Percentiles rank a stretch among this genome's conserved stretches.
Conservation (phyloP, 768 basidiomycete species). For the Guyanaporus albipodus region DNA sequence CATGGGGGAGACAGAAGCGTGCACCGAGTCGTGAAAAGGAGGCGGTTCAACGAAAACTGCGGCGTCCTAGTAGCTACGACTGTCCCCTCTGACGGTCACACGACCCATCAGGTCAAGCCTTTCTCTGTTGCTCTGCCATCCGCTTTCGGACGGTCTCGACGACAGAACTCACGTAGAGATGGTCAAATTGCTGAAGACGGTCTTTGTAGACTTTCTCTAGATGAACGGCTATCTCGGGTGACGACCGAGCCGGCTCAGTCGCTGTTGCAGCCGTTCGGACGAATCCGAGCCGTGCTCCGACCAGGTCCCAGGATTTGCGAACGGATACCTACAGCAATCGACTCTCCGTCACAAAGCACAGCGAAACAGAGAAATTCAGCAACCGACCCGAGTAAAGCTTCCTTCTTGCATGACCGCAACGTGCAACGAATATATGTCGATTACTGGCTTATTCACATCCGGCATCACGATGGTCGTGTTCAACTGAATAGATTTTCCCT, state of each 20-base stretch:
- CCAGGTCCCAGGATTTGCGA: conserved; percentile 27
- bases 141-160: conserved; percentile 30
- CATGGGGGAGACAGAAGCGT: too few species aligned
- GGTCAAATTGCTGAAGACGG: conserved; percentile 32
- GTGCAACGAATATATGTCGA: conserved; percentile 30
- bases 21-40: too few species aligned
- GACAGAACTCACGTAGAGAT: conserved; percentile 32
- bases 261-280: conserved; percentile 20
- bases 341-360: not conserved
- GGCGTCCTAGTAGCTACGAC: too few species aligned
- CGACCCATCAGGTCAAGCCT: conserved; percentile 17
- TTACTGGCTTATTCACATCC: conserved; percentile 21
- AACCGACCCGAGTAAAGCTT: conserved; percentile 26
- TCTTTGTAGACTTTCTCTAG: conserved; percentile 27
- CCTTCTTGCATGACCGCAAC: conserved; percentile 33
- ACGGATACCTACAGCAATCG: conserved; percentile 17
- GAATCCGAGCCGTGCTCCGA: conserved; percentile 27
- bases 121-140: conserved; percentile 31
- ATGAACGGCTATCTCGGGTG: conserved; percentile 24
- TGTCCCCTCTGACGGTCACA: conserved; percentile 7
- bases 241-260: conserved; percentile 21
- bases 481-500: conserved; percentile 22
- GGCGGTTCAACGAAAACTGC: too few species aligned
- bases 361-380: conserved; percentile 1
- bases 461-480: conserved; percentile 30